These are phyloP conservation scores for Populus euphratica DNA, from an alignment of 345 rosid genomes.

Conservation along the genomic window DNA sequence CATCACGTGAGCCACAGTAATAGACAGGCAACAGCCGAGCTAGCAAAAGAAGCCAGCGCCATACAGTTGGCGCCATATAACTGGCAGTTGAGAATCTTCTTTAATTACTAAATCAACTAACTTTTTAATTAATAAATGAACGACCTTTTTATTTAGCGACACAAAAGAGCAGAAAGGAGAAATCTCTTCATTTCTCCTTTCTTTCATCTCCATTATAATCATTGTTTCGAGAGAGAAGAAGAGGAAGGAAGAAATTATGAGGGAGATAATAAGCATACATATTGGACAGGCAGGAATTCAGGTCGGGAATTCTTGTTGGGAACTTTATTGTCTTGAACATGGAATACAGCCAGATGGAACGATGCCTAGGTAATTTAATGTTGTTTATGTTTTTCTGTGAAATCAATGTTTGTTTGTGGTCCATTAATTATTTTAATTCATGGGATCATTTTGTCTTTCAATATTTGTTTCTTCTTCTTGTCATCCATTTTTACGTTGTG, in stretches of 20 bases:
- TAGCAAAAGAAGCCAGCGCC: neutral
- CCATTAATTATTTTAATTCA: neutral
- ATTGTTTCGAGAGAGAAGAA: neutral
- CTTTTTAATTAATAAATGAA: neutral
- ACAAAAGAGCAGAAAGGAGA: neutral
- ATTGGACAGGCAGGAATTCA: conserved; percentile 79
- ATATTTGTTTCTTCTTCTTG: neutral
- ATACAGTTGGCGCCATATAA: conserved; percentile 16
- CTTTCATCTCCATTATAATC: no score
- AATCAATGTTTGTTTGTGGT: neutral
- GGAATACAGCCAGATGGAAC: conserved; percentile 64
- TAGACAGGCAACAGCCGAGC: conserved; percentile 15
- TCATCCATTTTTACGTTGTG: neutral
- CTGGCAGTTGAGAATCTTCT: neutral
- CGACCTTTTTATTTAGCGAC: neutral
- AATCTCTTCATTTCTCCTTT: neutral
- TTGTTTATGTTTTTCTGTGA: neutral
- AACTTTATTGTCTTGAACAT: conserved; percentile 79
- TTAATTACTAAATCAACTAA: neutral
- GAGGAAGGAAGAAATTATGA: conserved; percentile 33
- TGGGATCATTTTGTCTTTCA: neutral
- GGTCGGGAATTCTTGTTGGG: conserved; percentile 77
- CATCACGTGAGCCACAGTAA: conserved; percentile 11
- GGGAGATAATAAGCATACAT: conserved; percentile 63
- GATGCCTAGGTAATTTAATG: conserved; percentile 49